These are phyloP conservation scores for Silene coronaria DNA, from an alignment of 179 eudicot species.

Conservation along the genomic window DNA sequence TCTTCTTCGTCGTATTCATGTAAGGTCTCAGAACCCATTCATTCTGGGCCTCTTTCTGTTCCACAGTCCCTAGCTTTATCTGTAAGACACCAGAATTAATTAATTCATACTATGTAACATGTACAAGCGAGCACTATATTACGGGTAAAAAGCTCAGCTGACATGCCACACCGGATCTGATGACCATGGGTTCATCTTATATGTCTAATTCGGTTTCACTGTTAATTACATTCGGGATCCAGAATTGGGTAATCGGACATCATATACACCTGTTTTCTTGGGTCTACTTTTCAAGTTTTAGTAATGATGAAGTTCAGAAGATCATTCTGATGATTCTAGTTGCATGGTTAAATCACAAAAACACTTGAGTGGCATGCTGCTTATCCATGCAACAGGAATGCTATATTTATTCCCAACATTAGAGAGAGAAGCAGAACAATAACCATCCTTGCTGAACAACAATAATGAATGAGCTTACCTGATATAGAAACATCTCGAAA, in stretches of 20 bases:
- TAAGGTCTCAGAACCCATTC: slow-evolving; percentile 81
- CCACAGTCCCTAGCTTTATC: slow-evolving; percentile 81
- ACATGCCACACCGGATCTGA: background rate
- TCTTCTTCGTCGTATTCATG: slow-evolving; percentile 82
- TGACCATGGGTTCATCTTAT: background rate
- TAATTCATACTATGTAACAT: background rate
- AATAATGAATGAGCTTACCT: slow-evolving; percentile 36
- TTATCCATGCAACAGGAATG: background rate
- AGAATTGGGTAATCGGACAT: background rate
- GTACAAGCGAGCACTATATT: background rate
- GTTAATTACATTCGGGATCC: background rate
- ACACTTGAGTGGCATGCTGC: background rate
- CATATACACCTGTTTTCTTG: background rate
- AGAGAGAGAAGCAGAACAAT: background rate
- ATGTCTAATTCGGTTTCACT: background rate
- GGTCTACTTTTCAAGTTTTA: background rate
- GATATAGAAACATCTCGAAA: slow-evolving; percentile 71
- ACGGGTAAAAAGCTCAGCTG: background rate
- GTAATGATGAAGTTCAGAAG: background rate
- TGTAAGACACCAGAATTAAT: slow-evolving; percentile 23
- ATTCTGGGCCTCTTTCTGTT: slow-evolving; percentile 72
- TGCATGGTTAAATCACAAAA: background rate
- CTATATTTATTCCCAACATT: background rate
- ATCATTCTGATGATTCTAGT: background rate
- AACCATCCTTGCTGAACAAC: background rate